Conservation (phyloP, 148 eudicot species). For the Diospyros kaki region DNA sequence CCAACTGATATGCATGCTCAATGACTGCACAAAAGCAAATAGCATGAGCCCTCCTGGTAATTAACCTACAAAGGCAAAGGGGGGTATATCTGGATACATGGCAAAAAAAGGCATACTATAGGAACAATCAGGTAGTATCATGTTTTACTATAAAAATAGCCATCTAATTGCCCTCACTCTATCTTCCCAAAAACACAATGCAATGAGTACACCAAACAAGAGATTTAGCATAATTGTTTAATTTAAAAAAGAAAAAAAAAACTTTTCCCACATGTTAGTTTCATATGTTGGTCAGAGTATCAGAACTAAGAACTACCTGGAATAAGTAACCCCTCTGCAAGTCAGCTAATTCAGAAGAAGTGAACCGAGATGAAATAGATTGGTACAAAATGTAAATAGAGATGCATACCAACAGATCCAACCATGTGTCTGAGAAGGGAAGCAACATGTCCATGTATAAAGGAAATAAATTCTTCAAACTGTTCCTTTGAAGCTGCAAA, state of each 20-base stretch:
- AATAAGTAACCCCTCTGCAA: background rate
- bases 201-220: background rate
- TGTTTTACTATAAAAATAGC: background rate
- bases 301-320: background rate
- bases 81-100: background rate
- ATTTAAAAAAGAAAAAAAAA: background rate
- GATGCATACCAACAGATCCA: constrained; percentile 80
- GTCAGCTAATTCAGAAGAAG: background rate
- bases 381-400: background rate
- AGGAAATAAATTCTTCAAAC: constrained; percentile 65
- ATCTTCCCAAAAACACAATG: background rate
- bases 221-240: background rate
- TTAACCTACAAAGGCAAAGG: background rate
- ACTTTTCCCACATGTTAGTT: background rate
- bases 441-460: constrained; percentile 90
- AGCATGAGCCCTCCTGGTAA: background rate
- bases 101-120: background rate
- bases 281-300: background rate
- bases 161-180: constrained; percentile 4
- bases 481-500: constrained; percentile 85
- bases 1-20: constrained; percentile 78
- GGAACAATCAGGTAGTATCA: background rate
- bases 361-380: background rate
- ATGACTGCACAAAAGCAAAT: constrained; percentile 49
- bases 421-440: constrained; percentile 82